Evolutionary conservation across 192 early-diverging fungal genomes (phyloP).

Genomic region (Phycomyces nitens): DNA sequence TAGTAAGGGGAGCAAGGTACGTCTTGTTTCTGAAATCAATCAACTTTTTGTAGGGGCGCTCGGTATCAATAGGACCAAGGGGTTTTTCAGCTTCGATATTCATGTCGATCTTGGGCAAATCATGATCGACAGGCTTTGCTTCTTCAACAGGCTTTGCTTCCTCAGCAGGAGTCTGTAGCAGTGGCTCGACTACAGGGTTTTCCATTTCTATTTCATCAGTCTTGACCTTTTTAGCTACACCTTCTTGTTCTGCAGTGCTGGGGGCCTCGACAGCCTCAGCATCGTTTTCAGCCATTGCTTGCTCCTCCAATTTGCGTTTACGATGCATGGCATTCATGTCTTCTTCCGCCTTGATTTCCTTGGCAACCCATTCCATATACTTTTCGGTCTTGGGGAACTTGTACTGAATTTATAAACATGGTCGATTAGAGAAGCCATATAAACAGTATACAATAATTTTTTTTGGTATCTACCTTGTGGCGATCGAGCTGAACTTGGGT

Average conservation of each 20-base stretch:
- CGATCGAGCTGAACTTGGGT: conserved; percentile 14
- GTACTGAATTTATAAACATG: conserved; percentile 32
- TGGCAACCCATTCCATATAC: conserved; percentile 33
- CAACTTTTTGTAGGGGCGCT: conserved; percentile 49
- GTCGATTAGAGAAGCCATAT: background rate
- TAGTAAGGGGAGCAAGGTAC: conserved; percentile 94
- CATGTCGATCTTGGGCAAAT: conserved; percentile 18
- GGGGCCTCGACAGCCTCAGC: background rate
- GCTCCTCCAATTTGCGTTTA: conserved; percentile 16
- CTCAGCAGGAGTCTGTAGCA: conserved; percentile 14
- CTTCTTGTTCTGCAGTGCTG: background rate
- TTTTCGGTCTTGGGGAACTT: conserved; percentile 37
- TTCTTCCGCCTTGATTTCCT: conserved; percentile 26
- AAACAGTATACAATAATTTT: conserved; percentile 2
- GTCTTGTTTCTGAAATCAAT: conserved; percentile 82
- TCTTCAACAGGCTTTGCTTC: conserved; percentile 12
- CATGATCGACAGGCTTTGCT: conserved; percentile 28
- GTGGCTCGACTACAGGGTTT: background rate
- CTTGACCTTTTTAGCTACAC: conserved; percentile 2
- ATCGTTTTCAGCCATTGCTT: background rate
- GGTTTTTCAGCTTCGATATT: conserved; percentile 26
- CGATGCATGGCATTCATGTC: conserved; percentile 16
- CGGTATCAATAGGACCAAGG: conserved; percentile 40
- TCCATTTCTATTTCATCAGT: background rate
- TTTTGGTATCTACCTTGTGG: conserved; percentile 1